A percentile compares a stretch with the other conserved stretches of the same genome.
Evolutionary conservation across 192 early-diverging fungal species (phyloP).

Genomic region (Entomortierella parvispora): DNA sequence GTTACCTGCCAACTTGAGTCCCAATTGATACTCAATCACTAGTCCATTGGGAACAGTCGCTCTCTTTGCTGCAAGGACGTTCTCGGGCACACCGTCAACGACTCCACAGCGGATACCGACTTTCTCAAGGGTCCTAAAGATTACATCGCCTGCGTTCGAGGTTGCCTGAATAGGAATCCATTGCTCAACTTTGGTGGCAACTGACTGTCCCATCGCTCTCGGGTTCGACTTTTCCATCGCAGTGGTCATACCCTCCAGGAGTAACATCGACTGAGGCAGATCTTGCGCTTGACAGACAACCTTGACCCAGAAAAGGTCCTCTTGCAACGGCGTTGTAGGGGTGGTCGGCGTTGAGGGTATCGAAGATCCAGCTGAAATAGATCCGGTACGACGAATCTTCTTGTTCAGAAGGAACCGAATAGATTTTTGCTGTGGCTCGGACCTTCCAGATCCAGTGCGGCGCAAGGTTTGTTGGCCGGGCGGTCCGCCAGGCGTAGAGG

Average conservation of each 20-base stretch:
- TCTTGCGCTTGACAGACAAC: slow-evolving; percentile 50
- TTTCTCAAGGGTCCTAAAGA: slow-evolving; percentile 61
- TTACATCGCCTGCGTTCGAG: slow-evolving; percentile 59
- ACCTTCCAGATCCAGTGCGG: slow-evolving; percentile 20
- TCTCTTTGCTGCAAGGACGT: slow-evolving; percentile 38
- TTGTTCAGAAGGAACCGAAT: slow-evolving; percentile 64
- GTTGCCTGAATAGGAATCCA: slow-evolving; percentile 56
- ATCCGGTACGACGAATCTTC: slow-evolving; percentile 52
- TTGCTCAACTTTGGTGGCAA: slow-evolving; percentile 49
- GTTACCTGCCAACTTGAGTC: slow-evolving; percentile 14
- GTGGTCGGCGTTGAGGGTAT: slow-evolving; percentile 31
- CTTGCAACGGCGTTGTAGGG: slow-evolving; percentile 30
- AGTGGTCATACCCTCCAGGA: slow-evolving; percentile 38
- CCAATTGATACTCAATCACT: slow-evolving; percentile 40
- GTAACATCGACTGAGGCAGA: slow-evolving; percentile 40
- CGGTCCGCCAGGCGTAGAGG: not conserved
- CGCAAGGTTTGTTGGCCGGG: slow-evolving; percentile 14
- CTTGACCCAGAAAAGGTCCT: slow-evolving; percentile 51
- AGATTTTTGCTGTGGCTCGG: slow-evolving; percentile 34
- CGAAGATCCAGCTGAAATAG: slow-evolving; percentile 16
- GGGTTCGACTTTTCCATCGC: slow-evolving; percentile 40
- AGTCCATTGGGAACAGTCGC: slow-evolving; percentile 32
- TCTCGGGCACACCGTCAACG: slow-evolving; percentile 54
- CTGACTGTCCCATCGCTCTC: slow-evolving; percentile 16
- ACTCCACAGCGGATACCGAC: slow-evolving; percentile 59